Evolutionary conservation across 805 yeast genomes (phyloP), one percentile per base, ranked within the genome.

Genomic region (Scheffersomyces stipitis): DNA sequence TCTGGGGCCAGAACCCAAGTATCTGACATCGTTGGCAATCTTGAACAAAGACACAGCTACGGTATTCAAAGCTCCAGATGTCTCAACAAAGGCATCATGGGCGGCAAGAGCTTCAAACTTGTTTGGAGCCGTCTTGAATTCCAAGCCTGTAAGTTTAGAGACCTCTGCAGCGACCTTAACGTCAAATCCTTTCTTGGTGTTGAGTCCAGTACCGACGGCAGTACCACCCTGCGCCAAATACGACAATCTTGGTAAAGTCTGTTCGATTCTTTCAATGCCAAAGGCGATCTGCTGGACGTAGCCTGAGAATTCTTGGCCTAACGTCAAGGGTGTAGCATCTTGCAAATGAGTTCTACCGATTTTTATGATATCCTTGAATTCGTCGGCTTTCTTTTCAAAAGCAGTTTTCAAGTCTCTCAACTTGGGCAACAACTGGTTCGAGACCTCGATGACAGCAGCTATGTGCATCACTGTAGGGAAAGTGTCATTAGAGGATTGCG

Each of bases 381-480:
- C 67, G 23, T 55, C 49, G 12, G 59, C 40, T 52, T 63, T 63
- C 26, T 35, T 46, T 7, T 48, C 49, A 26, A 63, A 52, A 3
- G 64, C 51, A 46, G 63, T 65, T 16, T 64, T 51, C 51, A 63
- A 60, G n/a, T 56, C 52, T 14, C 41, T 53, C 52, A 63, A 57
- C 36, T 56, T 57, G 5, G 69, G 69, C 18, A 63, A 33, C 48
- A 63, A 56, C 6, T 48, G 35, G 26, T 42, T 44, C 36, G 52
- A 42, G 44, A 63, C 54, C 43, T 63, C 67, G 18, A 56, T 52
- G 36, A 63, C 68, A n/a, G 66, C 66, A 15, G 69, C 69, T 45
- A 63, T 63, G 50, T 63, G 69, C 69, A 63, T 63, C 30, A 63
- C 69, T 8, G 69, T 63, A 12, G 69, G 69, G 54, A 63, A 63